A percentile compares a stretch with the other conserved stretches of the same genome.
Evolutionary conservation across 2,329 filamentous ascomycete species (phyloP).

Genomic region (Aureobasidium melanogenum): DNA sequence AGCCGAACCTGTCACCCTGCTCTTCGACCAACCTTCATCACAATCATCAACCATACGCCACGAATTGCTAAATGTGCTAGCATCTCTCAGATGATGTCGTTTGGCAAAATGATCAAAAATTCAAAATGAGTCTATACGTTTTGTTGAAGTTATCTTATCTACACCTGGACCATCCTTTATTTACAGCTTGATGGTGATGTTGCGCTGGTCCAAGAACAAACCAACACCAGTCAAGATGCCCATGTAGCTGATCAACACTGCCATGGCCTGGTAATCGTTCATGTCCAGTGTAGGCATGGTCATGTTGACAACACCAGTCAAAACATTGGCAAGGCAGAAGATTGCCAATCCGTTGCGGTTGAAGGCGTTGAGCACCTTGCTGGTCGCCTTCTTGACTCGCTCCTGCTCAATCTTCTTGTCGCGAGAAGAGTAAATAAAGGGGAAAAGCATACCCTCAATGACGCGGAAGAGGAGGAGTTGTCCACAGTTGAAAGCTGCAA

Average conservation of each 20-base stretch:
- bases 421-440: conserved; percentile 53
- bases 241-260: conserved; percentile 65
- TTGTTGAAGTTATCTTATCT: neutral
- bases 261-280: conserved; percentile 56
- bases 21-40: neutral
- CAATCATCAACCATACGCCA: too few relatives aligned
- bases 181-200: conserved; percentile 64
- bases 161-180: neutral
- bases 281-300: conserved; percentile 73
- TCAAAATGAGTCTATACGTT: neutral
- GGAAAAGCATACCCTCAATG: conserved; percentile 72
- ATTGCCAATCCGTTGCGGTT: conserved; percentile 82
- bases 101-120: too few relatives aligned
- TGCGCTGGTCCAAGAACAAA: conserved; percentile 53
- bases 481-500: conserved; percentile 80
- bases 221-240: conserved; percentile 58
- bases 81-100: too few relatives aligned
- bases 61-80: too few relatives aligned
- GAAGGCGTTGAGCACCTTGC: conserved; percentile 68
- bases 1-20: neutral
- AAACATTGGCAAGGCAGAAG: conserved; percentile 78
- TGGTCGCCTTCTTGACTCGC: conserved; percentile 62
- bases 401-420: conserved; percentile 50
- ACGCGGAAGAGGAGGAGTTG: conserved; percentile 71
- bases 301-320: conserved; percentile 86